Conservation (phyloP, 768 basidiomycete species). For the Hygrophoropsis aurantiaca region DNA sequence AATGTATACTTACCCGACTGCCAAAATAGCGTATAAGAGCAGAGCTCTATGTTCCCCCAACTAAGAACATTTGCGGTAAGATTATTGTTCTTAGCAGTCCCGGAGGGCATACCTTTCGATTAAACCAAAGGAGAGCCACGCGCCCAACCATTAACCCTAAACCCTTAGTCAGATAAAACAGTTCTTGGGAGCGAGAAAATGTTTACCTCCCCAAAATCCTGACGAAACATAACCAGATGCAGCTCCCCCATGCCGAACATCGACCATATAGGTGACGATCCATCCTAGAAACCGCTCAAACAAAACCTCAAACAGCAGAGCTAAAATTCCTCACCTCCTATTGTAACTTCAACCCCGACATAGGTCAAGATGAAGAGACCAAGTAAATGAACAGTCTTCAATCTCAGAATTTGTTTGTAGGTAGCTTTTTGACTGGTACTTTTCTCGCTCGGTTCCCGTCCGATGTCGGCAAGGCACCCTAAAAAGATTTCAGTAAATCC, state of each 20-base stretch:
- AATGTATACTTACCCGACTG: conserved; percentile 38
- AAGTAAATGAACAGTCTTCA: conserved; percentile 37
- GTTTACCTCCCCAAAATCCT: conserved; percentile 44
- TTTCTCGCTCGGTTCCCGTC: conserved; percentile 19
- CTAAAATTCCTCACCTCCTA: conserved; percentile 31
- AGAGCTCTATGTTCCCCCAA: conserved; percentile 49
- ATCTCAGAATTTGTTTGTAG: conserved; percentile 19
- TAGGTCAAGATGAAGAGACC: conserved; percentile 46
- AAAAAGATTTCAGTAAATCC: not conserved
- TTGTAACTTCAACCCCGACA: conserved; percentile 33
- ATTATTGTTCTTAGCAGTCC: too few relatives aligned
- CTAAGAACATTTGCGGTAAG: conserved; percentile 13
- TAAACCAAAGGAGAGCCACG: conserved; percentile 47
- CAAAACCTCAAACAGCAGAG: not conserved
- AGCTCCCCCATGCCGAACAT: conserved; percentile 44
- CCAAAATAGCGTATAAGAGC: conserved; percentile 44
- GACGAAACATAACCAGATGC: conserved; percentile 50
- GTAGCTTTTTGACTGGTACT: conserved; percentile 5
- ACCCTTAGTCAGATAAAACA: not conserved
- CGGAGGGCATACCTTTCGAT: conserved; percentile 36
- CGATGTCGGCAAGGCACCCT: conserved; percentile 32
- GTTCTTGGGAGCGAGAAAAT: not conserved
- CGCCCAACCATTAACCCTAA: conserved; percentile 52
- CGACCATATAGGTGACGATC: conserved; percentile 53
- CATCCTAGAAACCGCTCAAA: conserved; percentile 36